A percentile compares a stretch with the other conserved stretches of the same genome.
phyloP scores from a whole-genome alignment of 2,329 filamentous ascomycete genomes.

The Harringtonia lauricola region DNA sequence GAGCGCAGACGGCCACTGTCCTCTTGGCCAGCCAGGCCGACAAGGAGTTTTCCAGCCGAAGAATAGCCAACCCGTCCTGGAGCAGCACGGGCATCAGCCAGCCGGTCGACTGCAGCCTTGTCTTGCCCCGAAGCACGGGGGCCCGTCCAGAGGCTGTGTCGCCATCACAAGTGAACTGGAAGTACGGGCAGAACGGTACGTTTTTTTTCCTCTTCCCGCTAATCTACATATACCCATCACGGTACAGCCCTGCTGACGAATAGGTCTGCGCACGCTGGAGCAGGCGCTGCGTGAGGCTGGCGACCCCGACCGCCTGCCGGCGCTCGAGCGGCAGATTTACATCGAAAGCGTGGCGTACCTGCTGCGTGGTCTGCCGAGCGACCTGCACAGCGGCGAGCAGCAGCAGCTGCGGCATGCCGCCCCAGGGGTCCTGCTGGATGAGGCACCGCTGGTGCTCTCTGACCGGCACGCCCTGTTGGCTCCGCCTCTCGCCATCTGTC shows the following conservation, averaged over 20 bases:
- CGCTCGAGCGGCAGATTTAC: conserved; percentile 51
- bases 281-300: conserved; percentile 10
- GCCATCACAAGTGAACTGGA: conserved; percentile 10
- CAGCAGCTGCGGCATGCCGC: conserved; percentile 39
- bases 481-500: neutral
- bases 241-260: neutral
- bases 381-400: conserved; percentile 44
- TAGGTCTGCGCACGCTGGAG: conserved; percentile 11
- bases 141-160: neutral
- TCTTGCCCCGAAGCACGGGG: conserved; percentile 1
- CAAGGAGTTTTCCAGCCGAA: too few relatives aligned
- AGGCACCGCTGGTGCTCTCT: too few relatives aligned
- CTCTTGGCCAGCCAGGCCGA: neutral
- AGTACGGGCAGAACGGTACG: conserved; percentile 12
- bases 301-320: conserved; percentile 12
- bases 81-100: conserved; percentile 2
- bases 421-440: conserved; percentile 22
- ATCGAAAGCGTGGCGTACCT: conserved; percentile 53
- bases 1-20: neutral
- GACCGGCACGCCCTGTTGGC: neutral
- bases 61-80: neutral
- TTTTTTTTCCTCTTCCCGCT: neutral
- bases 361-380: conserved; percentile 47
- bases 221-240: neutral
- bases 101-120: conserved; percentile 3